A percentile compares a stretch with the other conserved stretches of the same genome.
These are phyloP conservation scores for Barnettozyma siamensis DNA, from an alignment of 805 yeast genomes.

Conservation along the genomic window DNA sequence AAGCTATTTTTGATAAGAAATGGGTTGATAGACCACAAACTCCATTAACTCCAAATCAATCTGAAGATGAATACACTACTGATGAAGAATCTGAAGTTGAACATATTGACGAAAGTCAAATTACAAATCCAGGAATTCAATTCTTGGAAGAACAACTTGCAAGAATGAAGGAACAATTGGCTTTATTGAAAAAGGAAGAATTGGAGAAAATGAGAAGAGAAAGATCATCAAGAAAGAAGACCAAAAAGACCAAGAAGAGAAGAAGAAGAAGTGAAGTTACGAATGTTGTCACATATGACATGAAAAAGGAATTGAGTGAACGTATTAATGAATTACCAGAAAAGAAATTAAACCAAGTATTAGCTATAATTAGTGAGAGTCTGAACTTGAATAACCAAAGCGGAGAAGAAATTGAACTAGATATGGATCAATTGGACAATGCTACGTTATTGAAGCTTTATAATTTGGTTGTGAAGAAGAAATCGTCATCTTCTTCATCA, in stretches of 20 bases:
- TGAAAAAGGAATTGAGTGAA: slow-evolving; percentile 92
- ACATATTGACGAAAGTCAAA: slow-evolving; percentile 53
- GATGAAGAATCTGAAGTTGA: slow-evolving; percentile 48
- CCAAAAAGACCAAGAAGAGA: slow-evolving; percentile 30
- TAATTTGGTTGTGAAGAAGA: slow-evolving; percentile 65
- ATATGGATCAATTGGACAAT: slow-evolving; percentile 88
- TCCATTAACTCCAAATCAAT: slow-evolving; percentile 30
- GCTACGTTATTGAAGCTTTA: slow-evolving; percentile 76
- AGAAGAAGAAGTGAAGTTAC: slow-evolving; percentile 24
- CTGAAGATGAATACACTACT: slow-evolving; percentile 30
- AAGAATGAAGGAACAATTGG: slow-evolving; percentile 81
- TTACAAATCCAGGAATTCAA: slow-evolving; percentile 85
- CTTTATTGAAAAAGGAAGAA: slow-evolving; percentile 73
- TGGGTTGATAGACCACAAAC: slow-evolving; percentile 85
- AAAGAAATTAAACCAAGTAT: slow-evolving; percentile 74
- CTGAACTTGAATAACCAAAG: slow-evolving; percentile 50
- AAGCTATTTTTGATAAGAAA: slow-evolving; percentile 75
- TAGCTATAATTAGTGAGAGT: slow-evolving; percentile 77
- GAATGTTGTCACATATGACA: slow-evolving; percentile 73
- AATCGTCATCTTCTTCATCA: slow-evolving; percentile 5
- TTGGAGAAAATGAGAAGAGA: slow-evolving; percentile 61
- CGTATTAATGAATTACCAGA: slow-evolving; percentile 74
- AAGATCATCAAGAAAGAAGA: slow-evolving; percentile 39
- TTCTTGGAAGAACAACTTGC: slow-evolving; percentile 81
- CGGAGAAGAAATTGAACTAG: slow-evolving; percentile 94